Base-by-base conservation (phyloP, 1,284 basidiomycete species). In the Cryptococcus jaspeensis region DNA sequence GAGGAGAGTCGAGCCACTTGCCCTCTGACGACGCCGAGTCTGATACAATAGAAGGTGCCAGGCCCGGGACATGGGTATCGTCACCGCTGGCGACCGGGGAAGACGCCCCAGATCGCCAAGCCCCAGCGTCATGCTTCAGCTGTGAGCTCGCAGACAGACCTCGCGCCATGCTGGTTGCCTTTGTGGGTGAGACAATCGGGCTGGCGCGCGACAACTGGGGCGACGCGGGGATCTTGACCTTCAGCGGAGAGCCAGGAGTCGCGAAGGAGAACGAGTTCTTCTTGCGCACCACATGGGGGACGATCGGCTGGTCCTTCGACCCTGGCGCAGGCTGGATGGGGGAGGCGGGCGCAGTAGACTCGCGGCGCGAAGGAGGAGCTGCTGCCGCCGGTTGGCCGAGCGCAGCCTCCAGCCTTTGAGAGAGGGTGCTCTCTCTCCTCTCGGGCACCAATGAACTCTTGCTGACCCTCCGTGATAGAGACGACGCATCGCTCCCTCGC, bases 21-120 rank as follows among this genome's bases (percentile, higher is more conserved):
- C 62, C 66, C 28, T 67, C 71, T 13, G 65, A 60, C 7, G 66
- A 67, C 3, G 56, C 71, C 20, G 70, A 71, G 50, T 73, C 71
- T 5, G 64, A 64, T 4, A 65, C 70, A 25, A 70, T 56, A 6
- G 69, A 70, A 0, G 70, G 69, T 3, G 71, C 68, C 3, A 74
- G 61, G 4, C 60, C 69, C 11, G 72, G 72, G n/a, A 60, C 16
- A 15, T 57, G 56, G 36, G 43, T 48, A 44, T 62, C 61, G 15
- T 52, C 58, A 23, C 52, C 55, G 41, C 58, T 56, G n/a, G 38
- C 16, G 12, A 43, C 42, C 5, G 52, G 53, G 22, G 45, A 40
- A 32, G n/a, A 28, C 8, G 15, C 20, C 18, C 36, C 15, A 12
- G 38, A 36, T 22, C 39, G 43, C 43, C 28, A 23, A 43, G 51